A percentile compares a stretch with the other conserved stretches of the same genome.
These are phyloP conservation scores for Pyrrhoderma lamaoense DNA, from an alignment of 1,284 basidiomycete species.

Conservation along the genomic window DNA sequence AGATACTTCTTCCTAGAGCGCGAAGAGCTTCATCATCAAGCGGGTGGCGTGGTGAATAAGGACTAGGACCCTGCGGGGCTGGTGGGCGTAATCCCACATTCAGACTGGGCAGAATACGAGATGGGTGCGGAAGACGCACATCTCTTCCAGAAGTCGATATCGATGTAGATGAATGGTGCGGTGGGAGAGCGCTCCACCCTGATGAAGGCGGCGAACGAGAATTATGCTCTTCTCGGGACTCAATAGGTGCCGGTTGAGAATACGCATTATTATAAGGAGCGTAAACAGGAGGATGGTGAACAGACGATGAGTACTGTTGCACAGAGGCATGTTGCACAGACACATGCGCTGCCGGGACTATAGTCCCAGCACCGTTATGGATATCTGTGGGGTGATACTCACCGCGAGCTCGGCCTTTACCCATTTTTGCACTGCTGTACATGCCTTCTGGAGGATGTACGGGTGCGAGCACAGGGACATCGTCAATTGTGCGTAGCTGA, in stretches of 20 bases:
- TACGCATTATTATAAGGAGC: slow-evolving; percentile 15
- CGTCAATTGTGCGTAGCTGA: slow-evolving; percentile 49
- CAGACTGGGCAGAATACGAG: slow-evolving; percentile 13
- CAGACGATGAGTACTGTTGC: slow-evolving; percentile 26
- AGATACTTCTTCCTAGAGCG: slow-evolving; percentile 20
- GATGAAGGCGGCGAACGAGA: background rate
- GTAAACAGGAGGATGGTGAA: slow-evolving; percentile 18
- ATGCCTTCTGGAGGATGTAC: slow-evolving; percentile 50
- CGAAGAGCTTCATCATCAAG: slow-evolving; percentile 29
- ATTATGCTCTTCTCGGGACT: slow-evolving; percentile 15
- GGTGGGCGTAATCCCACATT: slow-evolving; percentile 9
- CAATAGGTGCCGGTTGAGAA: slow-evolving; percentile 4
- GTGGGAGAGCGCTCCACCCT: background rate
- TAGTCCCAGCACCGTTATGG: slow-evolving; percentile 23
- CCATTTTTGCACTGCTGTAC: slow-evolving; percentile 56
- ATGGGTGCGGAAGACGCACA: slow-evolving; percentile 10
- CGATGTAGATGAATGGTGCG: slow-evolving; percentile 1
- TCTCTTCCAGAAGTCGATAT: slow-evolving; percentile 2
- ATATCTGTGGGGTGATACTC: slow-evolving; percentile 30
- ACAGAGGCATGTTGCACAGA: slow-evolving; percentile 17
- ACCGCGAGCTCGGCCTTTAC: slow-evolving; percentile 36
- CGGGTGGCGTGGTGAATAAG: slow-evolving; percentile 29
- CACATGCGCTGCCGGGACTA: slow-evolving; percentile 2
- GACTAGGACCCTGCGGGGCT: slow-evolving; percentile 13
- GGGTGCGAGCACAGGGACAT: slow-evolving; percentile 43